Percentiles rank a stretch among this genome's conserved stretches.
Conservation (phyloP, 257 asterid genomes). For the Plantago major region DNA sequence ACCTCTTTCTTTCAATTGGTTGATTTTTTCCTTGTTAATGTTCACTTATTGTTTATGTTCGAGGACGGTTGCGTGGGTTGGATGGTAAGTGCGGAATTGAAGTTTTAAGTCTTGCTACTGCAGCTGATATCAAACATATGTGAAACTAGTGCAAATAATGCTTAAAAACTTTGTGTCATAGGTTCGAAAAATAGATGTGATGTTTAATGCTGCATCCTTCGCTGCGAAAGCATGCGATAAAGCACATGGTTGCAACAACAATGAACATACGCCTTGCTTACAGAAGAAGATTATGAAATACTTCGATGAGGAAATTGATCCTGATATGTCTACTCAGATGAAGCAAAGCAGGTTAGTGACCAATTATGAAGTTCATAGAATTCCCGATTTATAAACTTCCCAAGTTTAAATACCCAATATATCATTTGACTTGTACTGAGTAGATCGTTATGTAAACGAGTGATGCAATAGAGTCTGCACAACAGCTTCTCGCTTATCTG, state of each 20-base stretch:
- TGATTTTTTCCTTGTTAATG: not conserved
- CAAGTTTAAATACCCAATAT: constrained; percentile 1
- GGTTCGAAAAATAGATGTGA: constrained; percentile 71
- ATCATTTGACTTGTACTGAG: not conserved
- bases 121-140: not conserved
- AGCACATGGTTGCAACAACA: constrained; percentile 48
- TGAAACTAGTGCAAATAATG: not conserved
- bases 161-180: constrained; percentile 14
- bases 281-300: constrained; percentile 64
- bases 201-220: constrained; percentile 56
- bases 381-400: constrained; percentile 11
- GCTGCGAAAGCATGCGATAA: constrained; percentile 65
- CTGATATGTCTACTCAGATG: constrained; percentile 37
- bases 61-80: constrained; percentile 11
- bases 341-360: constrained; percentile 56
- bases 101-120: constrained; percentile 3
- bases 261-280: constrained; percentile 72
- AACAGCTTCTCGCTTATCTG: too few relatives aligned
- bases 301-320: constrained; percentile 47
- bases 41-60: too few relatives aligned
- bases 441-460: not conserved
- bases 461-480: too few relatives aligned
- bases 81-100: not conserved
- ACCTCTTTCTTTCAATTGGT: constrained; percentile 15
- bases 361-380: constrained; percentile 3